Conservation (phyloP, 805 yeast species). For the Helenozyma rhizophorensis region DNA sequence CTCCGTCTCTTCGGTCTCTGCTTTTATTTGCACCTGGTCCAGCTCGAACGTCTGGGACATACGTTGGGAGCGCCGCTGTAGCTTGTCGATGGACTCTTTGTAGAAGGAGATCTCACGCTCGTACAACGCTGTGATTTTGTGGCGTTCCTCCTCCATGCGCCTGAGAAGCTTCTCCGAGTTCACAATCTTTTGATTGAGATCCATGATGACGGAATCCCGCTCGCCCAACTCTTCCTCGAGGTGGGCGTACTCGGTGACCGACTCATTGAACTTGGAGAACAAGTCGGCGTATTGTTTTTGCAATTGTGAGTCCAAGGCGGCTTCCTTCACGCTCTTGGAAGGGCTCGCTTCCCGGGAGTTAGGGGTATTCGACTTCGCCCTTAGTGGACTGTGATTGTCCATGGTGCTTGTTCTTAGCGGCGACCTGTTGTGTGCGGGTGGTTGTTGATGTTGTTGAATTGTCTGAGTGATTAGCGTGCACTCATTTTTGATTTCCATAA, state of each 20-base stretch:
- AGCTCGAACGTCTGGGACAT: slow-evolving; percentile 17
- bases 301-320: no score
- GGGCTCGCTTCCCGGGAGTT: neutral
- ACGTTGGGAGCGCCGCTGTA: slow-evolving; percentile 18
- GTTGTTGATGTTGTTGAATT: neutral
- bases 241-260: slow-evolving; percentile 24
- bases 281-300: slow-evolving; percentile 32
- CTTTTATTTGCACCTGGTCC: slow-evolving; percentile 4
- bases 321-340: neutral
- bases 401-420: slow-evolving; percentile 2
- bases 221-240: slow-evolving; percentile 27
- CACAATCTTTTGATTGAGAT: slow-evolving; percentile 22
- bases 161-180: slow-evolving; percentile 27
- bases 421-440: slow-evolving; percentile 1
- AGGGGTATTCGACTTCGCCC: no score
- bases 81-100: slow-evolving; percentile 29
- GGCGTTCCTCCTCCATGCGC: slow-evolving; percentile 25
- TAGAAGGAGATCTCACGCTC: slow-evolving; percentile 28
- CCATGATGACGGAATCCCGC: slow-evolving; percentile 22
- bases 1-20: slow-evolving; percentile 6
- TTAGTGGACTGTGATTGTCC: slow-evolving; percentile 5
- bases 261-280: slow-evolving; percentile 21
- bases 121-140: slow-evolving; percentile 23
- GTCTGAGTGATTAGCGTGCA: neutral
- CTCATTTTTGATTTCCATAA: neutral